These are phyloP conservation scores for Mucor sp. DNA, from an alignment of 371 early-diverging fungal genomes.

Conservation along the genomic window DNA sequence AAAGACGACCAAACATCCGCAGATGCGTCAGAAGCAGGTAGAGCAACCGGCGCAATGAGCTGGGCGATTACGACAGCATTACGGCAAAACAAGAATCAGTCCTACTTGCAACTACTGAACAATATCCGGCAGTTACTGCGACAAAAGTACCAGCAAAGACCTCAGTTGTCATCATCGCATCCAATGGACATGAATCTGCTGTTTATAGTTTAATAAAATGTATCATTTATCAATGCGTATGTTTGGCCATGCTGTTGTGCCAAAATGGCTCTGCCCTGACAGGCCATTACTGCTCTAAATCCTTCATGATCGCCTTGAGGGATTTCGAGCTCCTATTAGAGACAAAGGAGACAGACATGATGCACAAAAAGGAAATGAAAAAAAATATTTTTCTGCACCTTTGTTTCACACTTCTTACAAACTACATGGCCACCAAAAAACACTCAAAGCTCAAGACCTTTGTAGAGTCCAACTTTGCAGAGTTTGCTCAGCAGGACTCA, in stretches of 20 bases:
- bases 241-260: no score
- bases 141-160: constrained; percentile 76
- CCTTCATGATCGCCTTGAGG: neutral
- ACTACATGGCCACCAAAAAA: constrained; percentile 20
- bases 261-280: no score
- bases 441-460: constrained; percentile 21
- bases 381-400: constrained; percentile 8
- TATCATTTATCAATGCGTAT: neutral
- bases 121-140: constrained; percentile 67
- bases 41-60: constrained; percentile 85
- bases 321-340: neutral
- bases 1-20: constrained; percentile 89
- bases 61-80: constrained; percentile 70
- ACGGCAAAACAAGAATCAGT: constrained; percentile 59
- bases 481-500: constrained; percentile 21
- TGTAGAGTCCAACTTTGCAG: constrained; percentile 18
- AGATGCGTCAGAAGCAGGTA: constrained; percentile 66
- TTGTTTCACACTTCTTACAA: neutral
- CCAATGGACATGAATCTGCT: constrained; percentile 73
- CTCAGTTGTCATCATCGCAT: constrained; percentile 78
- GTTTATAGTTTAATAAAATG: constrained; percentile 61
- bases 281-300: no score
- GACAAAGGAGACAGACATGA: neutral
- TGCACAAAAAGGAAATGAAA: neutral
- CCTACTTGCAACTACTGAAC: constrained; percentile 77